Percentiles rank a stretch among this genome's conserved stretches.
These are phyloP conservation scores for Emmonsia crescens DNA, from an alignment of 2,329 filamentous ascomycete species.

Conservation along the genomic window DNA sequence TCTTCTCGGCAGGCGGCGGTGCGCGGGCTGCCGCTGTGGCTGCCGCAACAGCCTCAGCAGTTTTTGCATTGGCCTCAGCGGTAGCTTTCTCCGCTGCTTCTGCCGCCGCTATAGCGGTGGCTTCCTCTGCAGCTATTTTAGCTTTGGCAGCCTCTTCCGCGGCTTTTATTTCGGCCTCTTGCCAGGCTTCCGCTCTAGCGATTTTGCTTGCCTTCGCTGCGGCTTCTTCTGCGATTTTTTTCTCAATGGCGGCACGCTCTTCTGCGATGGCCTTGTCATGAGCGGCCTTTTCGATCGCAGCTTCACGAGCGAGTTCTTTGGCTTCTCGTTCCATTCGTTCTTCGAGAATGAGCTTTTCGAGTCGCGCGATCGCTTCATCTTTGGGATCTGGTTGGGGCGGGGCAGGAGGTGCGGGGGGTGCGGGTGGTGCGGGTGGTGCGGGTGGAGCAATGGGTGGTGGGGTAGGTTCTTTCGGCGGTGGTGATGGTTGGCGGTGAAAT, in stretches of 20 bases:
- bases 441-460: slow-evolving; percentile 18
- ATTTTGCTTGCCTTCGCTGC: slow-evolving; percentile 22
- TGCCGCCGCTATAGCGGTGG: slow-evolving; percentile 27
- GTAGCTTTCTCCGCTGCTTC: slow-evolving; percentile 24
- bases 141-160: slow-evolving; percentile 35
- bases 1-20: slow-evolving; percentile 46
- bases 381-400: slow-evolving; percentile 34
- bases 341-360: slow-evolving; percentile 47
- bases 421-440: slow-evolving; percentile 17
- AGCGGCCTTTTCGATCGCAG: slow-evolving; percentile 44
- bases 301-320: slow-evolving; percentile 30
- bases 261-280: slow-evolving; percentile 26
- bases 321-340: slow-evolving; percentile 33
- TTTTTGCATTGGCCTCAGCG: slow-evolving; percentile 23
- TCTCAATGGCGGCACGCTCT: slow-evolving; percentile 30
- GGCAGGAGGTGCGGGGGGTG: slow-evolving; percentile 18
- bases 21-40: slow-evolving; percentile 22
- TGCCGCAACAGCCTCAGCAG: slow-evolving; percentile 23
- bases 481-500: slow-evolving; percentile 23
- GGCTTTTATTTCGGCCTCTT: slow-evolving; percentile 38
- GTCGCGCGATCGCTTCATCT: slow-evolving; percentile 49
- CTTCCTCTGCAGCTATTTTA: slow-evolving; percentile 28
- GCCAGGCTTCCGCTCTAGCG: slow-evolving; percentile 36
- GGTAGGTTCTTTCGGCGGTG: slow-evolving; percentile 15
- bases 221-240: slow-evolving; percentile 32